These are phyloP conservation scores for Talaromyces albobiverticillius DNA, from an alignment of 2,329 filamentous ascomycete species.

Conservation along the genomic window DNA sequence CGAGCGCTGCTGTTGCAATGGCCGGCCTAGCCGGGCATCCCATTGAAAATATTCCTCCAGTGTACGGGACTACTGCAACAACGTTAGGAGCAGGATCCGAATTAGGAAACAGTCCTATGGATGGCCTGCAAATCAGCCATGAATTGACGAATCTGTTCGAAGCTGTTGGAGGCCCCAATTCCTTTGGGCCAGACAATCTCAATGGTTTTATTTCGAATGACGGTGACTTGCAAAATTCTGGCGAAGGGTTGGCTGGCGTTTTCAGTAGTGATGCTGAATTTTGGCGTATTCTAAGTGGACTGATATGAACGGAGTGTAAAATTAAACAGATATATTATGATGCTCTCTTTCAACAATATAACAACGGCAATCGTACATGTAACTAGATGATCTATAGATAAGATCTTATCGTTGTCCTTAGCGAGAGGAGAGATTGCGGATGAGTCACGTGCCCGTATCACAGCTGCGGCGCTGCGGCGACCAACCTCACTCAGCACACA, in stretches of 20 bases:
- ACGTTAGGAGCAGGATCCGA: conserved; percentile 33
- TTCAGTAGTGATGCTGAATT: conserved; percentile 59
- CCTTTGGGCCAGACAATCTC: conserved; percentile 38
- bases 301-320: conserved; percentile 47
- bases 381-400: background rate
- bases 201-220: conserved; percentile 37
- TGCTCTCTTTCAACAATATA: background rate
- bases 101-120: conserved; percentile 53
- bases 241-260: conserved; percentile 42
- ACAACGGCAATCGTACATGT: too few species aligned
- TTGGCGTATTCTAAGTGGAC: conserved; percentile 56
- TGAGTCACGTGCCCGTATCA: conserved; percentile 7
- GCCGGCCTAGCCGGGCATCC: conserved; percentile 62
- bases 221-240: conserved; percentile 40
- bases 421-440: background rate
- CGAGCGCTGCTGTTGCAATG: conserved; percentile 63
- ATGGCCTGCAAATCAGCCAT: conserved; percentile 59
- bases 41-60: conserved; percentile 55
- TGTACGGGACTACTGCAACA: conserved; percentile 37
- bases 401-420: background rate
- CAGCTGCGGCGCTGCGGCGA: conserved; percentile 4
- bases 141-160: conserved; percentile 64
- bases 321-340: background rate
- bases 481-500: conserved; percentile 12
- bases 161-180: conserved; percentile 55